Percentiles rank a stretch among this genome's conserved stretches.
phyloP scores from a whole-genome alignment of 2,329 filamentous ascomycete species.

The Ophidiomyces ophidiicola region DNA sequence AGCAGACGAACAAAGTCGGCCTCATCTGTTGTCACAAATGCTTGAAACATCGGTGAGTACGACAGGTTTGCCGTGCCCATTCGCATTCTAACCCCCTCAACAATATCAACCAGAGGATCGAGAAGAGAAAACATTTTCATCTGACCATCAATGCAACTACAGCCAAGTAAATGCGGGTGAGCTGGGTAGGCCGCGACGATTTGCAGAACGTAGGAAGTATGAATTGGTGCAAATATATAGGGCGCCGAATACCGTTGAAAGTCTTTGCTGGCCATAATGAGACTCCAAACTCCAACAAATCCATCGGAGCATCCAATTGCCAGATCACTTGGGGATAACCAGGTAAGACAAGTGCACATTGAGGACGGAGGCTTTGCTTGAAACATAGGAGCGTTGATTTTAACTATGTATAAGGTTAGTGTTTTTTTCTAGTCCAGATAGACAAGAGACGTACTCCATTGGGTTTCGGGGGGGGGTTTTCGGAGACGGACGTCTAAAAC shows the following conservation, averaged over 20 bases:
- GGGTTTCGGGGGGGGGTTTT: slow-evolving; percentile 19
- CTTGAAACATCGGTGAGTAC: slow-evolving; percentile 46
- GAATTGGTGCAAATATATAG: slow-evolving; percentile 28
- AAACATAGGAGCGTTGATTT: slow-evolving; percentile 39
- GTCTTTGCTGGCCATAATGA: slow-evolving; percentile 18
- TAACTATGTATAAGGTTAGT: slow-evolving; percentile 22
- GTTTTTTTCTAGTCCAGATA: not conserved
- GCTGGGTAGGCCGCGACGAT: slow-evolving; percentile 41
- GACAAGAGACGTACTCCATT: slow-evolving; percentile 18
- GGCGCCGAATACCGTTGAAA: slow-evolving; percentile 18
- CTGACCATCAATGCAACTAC: slow-evolving; percentile 44
- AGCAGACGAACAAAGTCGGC: slow-evolving; percentile 40
- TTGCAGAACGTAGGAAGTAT: slow-evolving; percentile 30
- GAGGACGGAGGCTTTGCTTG: slow-evolving; percentile 39
- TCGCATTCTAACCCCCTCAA: slow-evolving; percentile 38
- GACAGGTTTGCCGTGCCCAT: slow-evolving; percentile 38
- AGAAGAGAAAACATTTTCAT: slow-evolving; percentile 44
- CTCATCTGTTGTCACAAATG: slow-evolving; percentile 44
- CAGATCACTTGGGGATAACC: slow-evolving; percentile 45
- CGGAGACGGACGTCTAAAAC: slow-evolving; percentile 41
- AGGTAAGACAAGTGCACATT: slow-evolving; percentile 45
- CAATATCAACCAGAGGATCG: slow-evolving; percentile 35
- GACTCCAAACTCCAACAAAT: slow-evolving; percentile 43
- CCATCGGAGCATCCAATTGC: slow-evolving; percentile 47
- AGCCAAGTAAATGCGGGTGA: slow-evolving; percentile 41